phyloP scores from a whole-genome alignment of 116 monocot species.

The Cymodocea nodosa region DNA sequence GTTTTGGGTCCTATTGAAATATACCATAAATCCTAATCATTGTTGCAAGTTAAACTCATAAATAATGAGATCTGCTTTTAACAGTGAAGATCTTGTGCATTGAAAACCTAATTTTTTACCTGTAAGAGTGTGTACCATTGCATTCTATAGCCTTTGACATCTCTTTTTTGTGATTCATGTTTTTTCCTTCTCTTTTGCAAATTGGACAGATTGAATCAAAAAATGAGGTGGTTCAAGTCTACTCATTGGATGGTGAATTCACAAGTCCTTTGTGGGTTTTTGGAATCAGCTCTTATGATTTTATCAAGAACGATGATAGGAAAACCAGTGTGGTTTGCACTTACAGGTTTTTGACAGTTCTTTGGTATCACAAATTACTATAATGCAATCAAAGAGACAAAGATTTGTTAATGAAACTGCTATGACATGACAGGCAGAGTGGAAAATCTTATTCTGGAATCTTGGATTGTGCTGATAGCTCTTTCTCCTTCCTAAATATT shows the following conservation, averaged over 20 bases:
- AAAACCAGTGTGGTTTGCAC: constrained; percentile 40
- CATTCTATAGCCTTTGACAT: no score
- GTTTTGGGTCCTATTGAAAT: no score
- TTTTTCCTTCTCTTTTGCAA: constrained; percentile 5
- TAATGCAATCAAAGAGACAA: background rate
- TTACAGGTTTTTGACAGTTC: constrained; percentile 49
- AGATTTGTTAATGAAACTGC: constrained; percentile 2
- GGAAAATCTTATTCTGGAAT: constrained; percentile 83
- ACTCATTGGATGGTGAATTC: constrained; percentile 82
- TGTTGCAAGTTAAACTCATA: no score
- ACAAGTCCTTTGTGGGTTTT: constrained; percentile 87
- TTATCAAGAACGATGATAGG: constrained; percentile 28
- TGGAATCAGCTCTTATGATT: constrained; percentile 87
- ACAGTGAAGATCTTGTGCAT: no score
- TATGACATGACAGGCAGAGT: constrained; percentile 41
- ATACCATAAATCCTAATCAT: no score
- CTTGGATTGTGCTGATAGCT: constrained; percentile 34
- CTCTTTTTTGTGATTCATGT: background rate
- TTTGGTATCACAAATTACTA: background rate
- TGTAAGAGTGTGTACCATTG: no score
- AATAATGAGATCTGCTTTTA: no score
- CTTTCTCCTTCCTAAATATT: constrained; percentile 57
- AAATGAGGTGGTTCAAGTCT: constrained; percentile 56
- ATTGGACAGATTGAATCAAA: constrained; percentile 52
- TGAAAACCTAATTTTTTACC: no score